Evolutionary conservation across 768 basidiomycete species (phyloP).

Genomic region (Mycena alexandri): DNA sequence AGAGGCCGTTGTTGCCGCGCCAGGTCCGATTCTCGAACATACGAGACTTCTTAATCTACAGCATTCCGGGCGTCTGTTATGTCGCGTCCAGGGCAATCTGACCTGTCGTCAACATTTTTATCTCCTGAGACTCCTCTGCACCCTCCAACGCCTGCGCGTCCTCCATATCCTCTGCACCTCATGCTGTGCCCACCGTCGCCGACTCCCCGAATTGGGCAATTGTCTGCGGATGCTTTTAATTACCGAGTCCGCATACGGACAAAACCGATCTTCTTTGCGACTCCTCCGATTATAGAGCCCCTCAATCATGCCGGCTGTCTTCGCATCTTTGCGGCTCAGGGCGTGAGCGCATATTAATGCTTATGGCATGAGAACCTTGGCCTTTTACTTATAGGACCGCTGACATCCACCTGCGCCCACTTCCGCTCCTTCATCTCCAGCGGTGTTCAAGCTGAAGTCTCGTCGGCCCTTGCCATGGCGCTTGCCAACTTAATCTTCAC

Average conservation of each 20-base stretch:
- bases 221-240: conserved; percentile 20
- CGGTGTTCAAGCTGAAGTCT: conserved; percentile 29
- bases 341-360: conserved; percentile 15
- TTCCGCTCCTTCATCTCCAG: conserved; percentile 25
- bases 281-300: conserved; percentile 9
- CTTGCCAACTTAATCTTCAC: conserved; percentile 37
- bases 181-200: conserved; percentile 17
- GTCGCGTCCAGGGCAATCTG: conserved; percentile 3
- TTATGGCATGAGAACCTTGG: conserved; percentile 29
- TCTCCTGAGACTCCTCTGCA: too few species aligned
- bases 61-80: conserved; percentile 20
- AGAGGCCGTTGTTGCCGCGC: neutral
- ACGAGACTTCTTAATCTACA: neutral
- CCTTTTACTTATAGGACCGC: conserved; percentile 11
- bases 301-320: conserved; percentile 9
- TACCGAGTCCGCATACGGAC: conserved; percentile 14
- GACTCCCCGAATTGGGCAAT: conserved; percentile 11
- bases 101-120: neutral
- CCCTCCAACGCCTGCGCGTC: too few species aligned
- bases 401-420: conserved; percentile 23
- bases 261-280: neutral
- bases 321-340: conserved; percentile 26
- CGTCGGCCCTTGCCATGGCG: conserved; percentile 26
- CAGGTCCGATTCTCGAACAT: conserved; percentile 18
- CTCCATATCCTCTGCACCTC: too few species aligned